Percentiles rank a stretch among this genome's conserved stretches.
Evolutionary conservation across 2,329 filamentous ascomycete genomes (phyloP).

Genomic region (Fusarium kyushuense): DNA sequence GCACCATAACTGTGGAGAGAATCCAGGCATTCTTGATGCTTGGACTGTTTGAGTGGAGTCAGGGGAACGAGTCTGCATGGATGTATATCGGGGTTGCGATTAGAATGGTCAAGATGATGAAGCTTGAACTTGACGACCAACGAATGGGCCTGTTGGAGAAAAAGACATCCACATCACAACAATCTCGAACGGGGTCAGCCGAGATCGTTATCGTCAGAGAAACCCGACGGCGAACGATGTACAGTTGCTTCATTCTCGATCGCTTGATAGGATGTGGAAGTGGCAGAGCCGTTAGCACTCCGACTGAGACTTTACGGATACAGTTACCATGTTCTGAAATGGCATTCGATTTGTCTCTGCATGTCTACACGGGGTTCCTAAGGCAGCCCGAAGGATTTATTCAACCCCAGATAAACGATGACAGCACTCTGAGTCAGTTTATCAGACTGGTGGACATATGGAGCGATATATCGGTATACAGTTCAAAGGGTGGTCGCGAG

Average conservation of each 20-base stretch:
- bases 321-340: slow-evolving; percentile 22
- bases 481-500: slow-evolving; percentile 63
- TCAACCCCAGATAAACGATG: slow-evolving; percentile 51
- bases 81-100: slow-evolving; percentile 11
- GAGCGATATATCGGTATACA: slow-evolving; percentile 69
- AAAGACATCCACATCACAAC: not conserved
- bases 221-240: slow-evolving; percentile 76
- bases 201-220: slow-evolving; percentile 16
- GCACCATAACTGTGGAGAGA: slow-evolving; percentile 3
- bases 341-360: slow-evolving; percentile 71
- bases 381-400: slow-evolving; percentile 20
- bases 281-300: slow-evolving; percentile 69
- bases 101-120: slow-evolving; percentile 17
- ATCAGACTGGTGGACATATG: slow-evolving; percentile 69
- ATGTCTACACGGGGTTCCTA: slow-evolving; percentile 66
- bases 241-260: slow-evolving; percentile 80
- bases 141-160: slow-evolving; percentile 1
- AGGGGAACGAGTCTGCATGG: slow-evolving; percentile 7
- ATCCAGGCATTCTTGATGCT: slow-evolving; percentile 21
- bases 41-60: slow-evolving; percentile 16
- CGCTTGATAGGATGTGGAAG: slow-evolving; percentile 75
- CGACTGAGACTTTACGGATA: slow-evolving; percentile 54
- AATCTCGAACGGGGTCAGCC: not conserved
- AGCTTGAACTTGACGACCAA: slow-evolving; percentile 17
- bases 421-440: slow-evolving; percentile 65